Percentiles rank a stretch among this genome's conserved stretches.
These are phyloP conservation scores for Pythium grandisporangium DNA, from an alignment of 352 stramenopile species.

Conservation along the genomic window DNA sequence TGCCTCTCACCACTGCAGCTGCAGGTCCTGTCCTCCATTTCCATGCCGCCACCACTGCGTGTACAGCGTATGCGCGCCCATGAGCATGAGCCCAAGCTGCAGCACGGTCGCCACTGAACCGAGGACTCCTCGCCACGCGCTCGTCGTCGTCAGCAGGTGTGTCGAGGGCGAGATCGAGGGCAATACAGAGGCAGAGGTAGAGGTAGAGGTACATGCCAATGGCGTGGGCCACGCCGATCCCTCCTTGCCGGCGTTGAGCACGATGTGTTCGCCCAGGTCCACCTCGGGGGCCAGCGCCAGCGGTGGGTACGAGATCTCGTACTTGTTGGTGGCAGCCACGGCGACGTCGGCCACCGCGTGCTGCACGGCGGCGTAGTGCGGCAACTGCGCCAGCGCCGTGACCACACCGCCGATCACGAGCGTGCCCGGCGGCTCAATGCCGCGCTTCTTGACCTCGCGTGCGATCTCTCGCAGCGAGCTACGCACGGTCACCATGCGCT, in stretches of 20 bases:
- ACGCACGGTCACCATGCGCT: conserved; percentile 81
- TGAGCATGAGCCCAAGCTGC: too few species aligned
- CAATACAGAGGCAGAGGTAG: too few species aligned
- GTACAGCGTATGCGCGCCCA: too few species aligned
- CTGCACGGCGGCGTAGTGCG: conserved; percentile 49
- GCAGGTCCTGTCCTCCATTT: too few species aligned
- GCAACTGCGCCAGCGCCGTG: conserved; percentile 54
- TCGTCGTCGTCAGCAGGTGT: too few species aligned
- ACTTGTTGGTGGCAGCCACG: conserved; percentile 27
- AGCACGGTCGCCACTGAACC: too few species aligned
- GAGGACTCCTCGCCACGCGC: too few species aligned
- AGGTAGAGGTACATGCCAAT: too few species aligned
- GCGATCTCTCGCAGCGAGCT: conserved; percentile 88
- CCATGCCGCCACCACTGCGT: too few species aligned
- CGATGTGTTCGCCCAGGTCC: conserved; percentile 51
- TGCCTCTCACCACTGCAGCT: too few species aligned
- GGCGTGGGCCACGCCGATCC: too few species aligned
- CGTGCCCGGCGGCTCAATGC: conserved; percentile 88
- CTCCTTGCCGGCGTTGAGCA: conserved; percentile 21
- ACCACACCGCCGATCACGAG: conserved; percentile 94
- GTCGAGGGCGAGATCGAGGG: too few species aligned
- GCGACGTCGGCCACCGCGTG: conserved; percentile 8
- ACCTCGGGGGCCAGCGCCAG: conserved; percentile 33
- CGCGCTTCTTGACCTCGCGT: conserved; percentile 68
- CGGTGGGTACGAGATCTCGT: conserved; percentile 60